Evolutionary conservation across 2,329 filamentous ascomycete genomes (phyloP).

Genomic region (Neoascochyta sp.): DNA sequence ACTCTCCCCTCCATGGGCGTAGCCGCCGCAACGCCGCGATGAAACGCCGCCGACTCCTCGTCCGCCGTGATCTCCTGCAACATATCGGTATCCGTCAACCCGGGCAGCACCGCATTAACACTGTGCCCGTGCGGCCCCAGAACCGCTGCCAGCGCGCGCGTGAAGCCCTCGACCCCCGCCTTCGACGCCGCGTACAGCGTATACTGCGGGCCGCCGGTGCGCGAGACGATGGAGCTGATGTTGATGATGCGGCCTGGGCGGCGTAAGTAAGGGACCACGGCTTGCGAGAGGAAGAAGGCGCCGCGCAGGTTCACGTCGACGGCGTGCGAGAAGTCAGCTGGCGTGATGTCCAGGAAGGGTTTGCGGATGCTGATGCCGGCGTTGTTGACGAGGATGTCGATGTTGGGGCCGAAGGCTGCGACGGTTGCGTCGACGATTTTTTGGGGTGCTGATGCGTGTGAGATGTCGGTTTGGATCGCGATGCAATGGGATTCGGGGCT

Average conservation of each 20-base stretch:
- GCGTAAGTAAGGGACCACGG: constrained; percentile 63
- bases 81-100: constrained; percentile 58
- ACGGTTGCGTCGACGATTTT: constrained; percentile 55
- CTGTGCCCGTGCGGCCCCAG: constrained; percentile 38
- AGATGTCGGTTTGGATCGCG: constrained; percentile 58
- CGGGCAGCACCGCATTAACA: constrained; percentile 60
- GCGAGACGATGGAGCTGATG: constrained; percentile 52
- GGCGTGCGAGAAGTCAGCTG: constrained; percentile 61
- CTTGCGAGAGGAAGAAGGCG: constrained; percentile 70
- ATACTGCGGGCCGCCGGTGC: constrained; percentile 45
- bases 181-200: constrained; percentile 2
- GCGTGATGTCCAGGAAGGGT: constrained; percentile 52
- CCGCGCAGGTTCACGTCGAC: constrained; percentile 76
- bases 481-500: constrained; percentile 54
- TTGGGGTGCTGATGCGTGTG: constrained; percentile 53
- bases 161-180: constrained; percentile 3
- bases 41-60: not conserved
- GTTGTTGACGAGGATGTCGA: constrained; percentile 82
- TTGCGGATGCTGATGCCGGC: constrained; percentile 61
- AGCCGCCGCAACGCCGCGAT: not conserved
- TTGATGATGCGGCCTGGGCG: constrained; percentile 60
- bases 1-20: not conserved
- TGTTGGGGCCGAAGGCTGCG: constrained; percentile 47
- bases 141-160: not conserved
- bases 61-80: not conserved